These are phyloP conservation scores for Elongisporangium prolatum DNA, from an alignment of 352 stramenopile genomes.

Conservation along the genomic window DNA sequence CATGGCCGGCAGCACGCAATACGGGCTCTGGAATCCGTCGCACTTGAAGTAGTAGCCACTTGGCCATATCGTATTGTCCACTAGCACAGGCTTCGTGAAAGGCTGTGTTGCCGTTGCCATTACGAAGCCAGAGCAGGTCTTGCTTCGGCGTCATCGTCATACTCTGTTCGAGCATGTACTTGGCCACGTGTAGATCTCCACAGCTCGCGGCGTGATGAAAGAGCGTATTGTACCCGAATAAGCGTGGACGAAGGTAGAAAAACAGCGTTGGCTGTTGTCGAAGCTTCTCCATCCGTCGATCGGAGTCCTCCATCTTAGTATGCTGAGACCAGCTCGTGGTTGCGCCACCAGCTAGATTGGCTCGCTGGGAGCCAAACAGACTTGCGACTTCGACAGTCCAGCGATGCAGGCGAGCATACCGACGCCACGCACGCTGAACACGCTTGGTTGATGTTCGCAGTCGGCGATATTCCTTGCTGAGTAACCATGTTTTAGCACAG, in stretches of 20 bases:
- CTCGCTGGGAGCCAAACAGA: slow-evolving; percentile 31
- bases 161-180: slow-evolving; percentile 60
- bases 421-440: slow-evolving; percentile 42
- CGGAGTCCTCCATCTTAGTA: slow-evolving; percentile 67
- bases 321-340: slow-evolving; percentile 34
- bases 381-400: slow-evolving; percentile 47
- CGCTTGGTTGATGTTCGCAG: slow-evolving; percentile 16
- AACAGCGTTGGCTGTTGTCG: slow-evolving; percentile 40
- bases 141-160: slow-evolving; percentile 7
- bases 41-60: slow-evolving; percentile 42
- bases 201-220: slow-evolving; percentile 61
- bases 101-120: slow-evolving; percentile 46
- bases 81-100: slow-evolving; percentile 66
- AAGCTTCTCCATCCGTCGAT: slow-evolving; percentile 50
- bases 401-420: slow-evolving; percentile 22
- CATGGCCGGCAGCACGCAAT: background rate
- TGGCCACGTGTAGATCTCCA: slow-evolving; percentile 73
- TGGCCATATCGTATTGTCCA: slow-evolving; percentile 69
- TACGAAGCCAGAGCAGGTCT: slow-evolving; percentile 40
- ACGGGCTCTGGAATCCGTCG: slow-evolving; percentile 4
- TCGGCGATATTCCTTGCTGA: slow-evolving; percentile 36
- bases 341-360: slow-evolving; percentile 1
- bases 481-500: slow-evolving; percentile 47
- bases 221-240: slow-evolving; percentile 60
- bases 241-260: slow-evolving; percentile 42